phyloP scores from a whole-genome alignment of 2,329 filamentous ascomycete species.

The Aspergillus quadricinctus region DNA sequence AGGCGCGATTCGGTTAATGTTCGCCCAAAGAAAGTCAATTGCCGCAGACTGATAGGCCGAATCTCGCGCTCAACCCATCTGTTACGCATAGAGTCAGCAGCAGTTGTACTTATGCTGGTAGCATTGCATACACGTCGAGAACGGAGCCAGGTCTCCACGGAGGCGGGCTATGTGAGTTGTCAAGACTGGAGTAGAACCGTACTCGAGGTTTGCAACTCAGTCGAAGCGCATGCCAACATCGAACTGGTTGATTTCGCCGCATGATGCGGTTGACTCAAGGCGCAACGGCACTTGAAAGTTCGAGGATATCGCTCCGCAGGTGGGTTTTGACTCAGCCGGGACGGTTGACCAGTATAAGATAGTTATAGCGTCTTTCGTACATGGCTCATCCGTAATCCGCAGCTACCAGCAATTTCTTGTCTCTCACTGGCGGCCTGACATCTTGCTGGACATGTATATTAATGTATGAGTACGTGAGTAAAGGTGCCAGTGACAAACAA shows the following conservation, averaged over 20 bases:
- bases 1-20: slow-evolving; percentile 85
- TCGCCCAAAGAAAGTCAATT: slow-evolving; percentile 94
- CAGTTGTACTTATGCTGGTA: slow-evolving; percentile 1
- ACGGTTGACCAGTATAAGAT: slow-evolving; percentile 6
- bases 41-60: slow-evolving; percentile 89
- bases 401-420: slow-evolving; percentile 3
- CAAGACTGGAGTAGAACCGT: slow-evolving; percentile 24
- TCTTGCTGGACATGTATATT: neutral
- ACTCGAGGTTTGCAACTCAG: slow-evolving; percentile 16
- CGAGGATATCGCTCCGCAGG: neutral
- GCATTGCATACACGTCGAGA: slow-evolving; percentile 53
- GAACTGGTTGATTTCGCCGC: slow-evolving; percentile 31
- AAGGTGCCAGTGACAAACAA: neutral
- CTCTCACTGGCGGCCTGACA: slow-evolving; percentile 5
- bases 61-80: slow-evolving; percentile 94
- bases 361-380: slow-evolving; percentile 10
- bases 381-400: slow-evolving; percentile 12
- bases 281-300: slow-evolving; percentile 12
- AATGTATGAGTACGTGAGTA: neutral
- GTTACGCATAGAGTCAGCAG: slow-evolving; percentile 14
- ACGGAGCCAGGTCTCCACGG: slow-evolving; percentile 56
- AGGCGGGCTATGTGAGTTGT: slow-evolving; percentile 37
- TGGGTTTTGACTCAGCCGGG: slow-evolving; percentile 6
- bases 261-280: slow-evolving; percentile 32
- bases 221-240: slow-evolving; percentile 27